A percentile compares a stretch with the other conserved stretches of the same genome.
These are phyloP conservation scores for Agaricus subrufescens DNA, from an alignment of 768 basidiomycete species.

Conservation along the genomic window DNA sequence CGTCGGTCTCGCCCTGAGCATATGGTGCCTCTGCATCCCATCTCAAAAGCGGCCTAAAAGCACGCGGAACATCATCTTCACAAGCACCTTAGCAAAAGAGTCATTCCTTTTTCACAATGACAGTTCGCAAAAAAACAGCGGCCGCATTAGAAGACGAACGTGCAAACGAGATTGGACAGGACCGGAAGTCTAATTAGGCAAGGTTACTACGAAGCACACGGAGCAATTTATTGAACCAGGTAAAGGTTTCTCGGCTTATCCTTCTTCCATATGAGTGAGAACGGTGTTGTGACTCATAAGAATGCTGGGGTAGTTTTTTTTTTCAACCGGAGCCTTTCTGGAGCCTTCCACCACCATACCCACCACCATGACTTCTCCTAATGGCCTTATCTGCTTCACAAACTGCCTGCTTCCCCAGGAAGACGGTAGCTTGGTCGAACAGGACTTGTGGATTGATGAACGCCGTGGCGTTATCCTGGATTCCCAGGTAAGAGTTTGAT, in stretches of 20 bases:
- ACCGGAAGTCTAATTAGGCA: background rate
- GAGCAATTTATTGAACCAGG: background rate
- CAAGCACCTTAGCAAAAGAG: too few species aligned
- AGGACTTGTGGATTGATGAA: slow-evolving; percentile 82
- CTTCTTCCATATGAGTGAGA: background rate
- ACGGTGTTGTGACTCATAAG: slow-evolving; percentile 1
- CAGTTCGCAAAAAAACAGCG: background rate
- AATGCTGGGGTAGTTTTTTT: background rate
- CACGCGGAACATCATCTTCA: too few species aligned
- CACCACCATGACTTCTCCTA: slow-evolving; percentile 38
- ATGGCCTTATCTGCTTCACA: slow-evolving; percentile 80
- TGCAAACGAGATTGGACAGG: background rate
- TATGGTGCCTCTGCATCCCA: slow-evolving; percentile 1
- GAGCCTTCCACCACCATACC: background rate
- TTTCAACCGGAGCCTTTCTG: background rate
- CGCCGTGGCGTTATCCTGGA: slow-evolving; percentile 68
- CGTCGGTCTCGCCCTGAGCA: background rate
- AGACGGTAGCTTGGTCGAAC: slow-evolving; percentile 69
- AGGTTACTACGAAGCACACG: background rate
- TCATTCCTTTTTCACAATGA: background rate
- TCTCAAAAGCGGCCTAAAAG: background rate
- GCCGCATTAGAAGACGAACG: slow-evolving; percentile 1
- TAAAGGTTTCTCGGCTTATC: background rate
- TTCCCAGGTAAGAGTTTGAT: slow-evolving; percentile 48
- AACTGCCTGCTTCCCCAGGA: slow-evolving; percentile 79